Percentiles rank a stretch among this genome's conserved stretches.
Conservation (phyloP, 2,329 filamentous ascomycete species). For the Colletotrichum tropicale region DNA sequence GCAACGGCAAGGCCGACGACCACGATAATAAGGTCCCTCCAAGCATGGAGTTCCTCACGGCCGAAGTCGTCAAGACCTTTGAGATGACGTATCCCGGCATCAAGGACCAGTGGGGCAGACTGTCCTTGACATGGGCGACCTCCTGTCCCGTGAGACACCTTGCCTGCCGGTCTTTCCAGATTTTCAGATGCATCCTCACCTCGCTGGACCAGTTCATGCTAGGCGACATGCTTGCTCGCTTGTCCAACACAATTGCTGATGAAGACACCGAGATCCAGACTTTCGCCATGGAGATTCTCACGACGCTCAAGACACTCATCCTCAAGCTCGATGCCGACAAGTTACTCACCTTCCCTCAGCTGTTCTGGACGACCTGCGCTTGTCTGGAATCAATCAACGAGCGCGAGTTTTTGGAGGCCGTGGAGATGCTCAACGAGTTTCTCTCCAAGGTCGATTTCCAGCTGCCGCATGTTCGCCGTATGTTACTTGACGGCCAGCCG, state of each 20-base stretch:
- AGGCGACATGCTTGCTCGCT: slow-evolving; percentile 91
- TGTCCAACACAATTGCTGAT: slow-evolving; percentile 97
- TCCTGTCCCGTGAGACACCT: slow-evolving; percentile 95
- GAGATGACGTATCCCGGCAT: slow-evolving; percentile 83
- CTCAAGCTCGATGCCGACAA: slow-evolving; percentile 80
- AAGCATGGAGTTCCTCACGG: slow-evolving; percentile 85
- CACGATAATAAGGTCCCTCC: slow-evolving; percentile 81
- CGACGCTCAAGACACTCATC: slow-evolving; percentile 91
- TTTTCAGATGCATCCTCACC: slow-evolving; percentile 92
- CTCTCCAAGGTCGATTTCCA: slow-evolving; percentile 83
- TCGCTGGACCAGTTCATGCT: slow-evolving; percentile 93
- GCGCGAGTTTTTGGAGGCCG: slow-evolving; percentile 87
- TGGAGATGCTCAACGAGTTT: slow-evolving; percentile 89
- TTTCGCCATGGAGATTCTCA: slow-evolving; percentile 97
- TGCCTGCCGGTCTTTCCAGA: slow-evolving; percentile 95
- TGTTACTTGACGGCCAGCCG: slow-evolving; percentile 80
- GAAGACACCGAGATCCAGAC: slow-evolving; percentile 94
- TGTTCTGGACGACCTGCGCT: slow-evolving; percentile 98
- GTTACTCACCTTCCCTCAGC: slow-evolving; percentile 86
- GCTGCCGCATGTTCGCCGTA: slow-evolving; percentile 68
- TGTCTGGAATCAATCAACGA: slow-evolving; percentile 98
- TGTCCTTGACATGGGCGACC: slow-evolving; percentile 93
- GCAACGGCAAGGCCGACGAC: slow-evolving; percentile 77
- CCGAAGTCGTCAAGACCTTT: slow-evolving; percentile 84
- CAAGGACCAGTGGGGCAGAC: slow-evolving; percentile 87